These are phyloP conservation scores for Sisymbrium irio DNA, from an alignment of 345 rosid genomes.

Conservation along the genomic window DNA sequence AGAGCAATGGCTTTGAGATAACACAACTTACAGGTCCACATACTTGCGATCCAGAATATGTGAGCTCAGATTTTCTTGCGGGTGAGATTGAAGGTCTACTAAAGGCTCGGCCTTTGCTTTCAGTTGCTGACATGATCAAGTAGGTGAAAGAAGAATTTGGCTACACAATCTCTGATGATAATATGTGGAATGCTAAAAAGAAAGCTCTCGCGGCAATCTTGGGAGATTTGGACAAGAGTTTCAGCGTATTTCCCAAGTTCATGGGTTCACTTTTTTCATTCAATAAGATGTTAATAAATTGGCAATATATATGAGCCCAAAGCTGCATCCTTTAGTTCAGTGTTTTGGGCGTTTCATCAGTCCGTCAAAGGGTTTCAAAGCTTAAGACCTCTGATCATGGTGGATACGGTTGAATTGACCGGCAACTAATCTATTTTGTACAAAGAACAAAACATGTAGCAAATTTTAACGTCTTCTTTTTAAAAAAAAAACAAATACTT, in stretches of 20 bases:
- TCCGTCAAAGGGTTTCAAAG: not conserved
- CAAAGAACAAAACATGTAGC: no score
- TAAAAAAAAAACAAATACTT: no score
- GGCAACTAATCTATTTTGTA: no score
- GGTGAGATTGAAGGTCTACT: no score
- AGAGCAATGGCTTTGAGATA: no score
- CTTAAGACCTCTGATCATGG: not conserved
- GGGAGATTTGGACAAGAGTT: constrained; percentile 8
- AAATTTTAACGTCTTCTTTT: no score
- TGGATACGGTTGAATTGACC: not conserved
- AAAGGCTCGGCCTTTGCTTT: not conserved
- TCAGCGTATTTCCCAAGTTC: constrained; percentile 9
- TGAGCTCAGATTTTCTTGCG: no score
- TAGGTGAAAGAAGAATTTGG: not conserved
- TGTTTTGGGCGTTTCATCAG: constrained; percentile 16
- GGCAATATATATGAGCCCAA: not conserved
- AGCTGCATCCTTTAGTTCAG: not conserved
- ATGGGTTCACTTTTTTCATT: not conserved
- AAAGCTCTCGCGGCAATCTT: not conserved
- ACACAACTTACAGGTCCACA: no score
- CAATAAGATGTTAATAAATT: not conserved
- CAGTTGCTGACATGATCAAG: not conserved
- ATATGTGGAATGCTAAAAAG: constrained; percentile 9
- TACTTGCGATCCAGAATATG: no score
- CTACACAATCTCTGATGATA: not conserved